Evolutionary conservation across 164 flowering plant species (phyloP).

Genomic region (Sextonia rubra): DNA sequence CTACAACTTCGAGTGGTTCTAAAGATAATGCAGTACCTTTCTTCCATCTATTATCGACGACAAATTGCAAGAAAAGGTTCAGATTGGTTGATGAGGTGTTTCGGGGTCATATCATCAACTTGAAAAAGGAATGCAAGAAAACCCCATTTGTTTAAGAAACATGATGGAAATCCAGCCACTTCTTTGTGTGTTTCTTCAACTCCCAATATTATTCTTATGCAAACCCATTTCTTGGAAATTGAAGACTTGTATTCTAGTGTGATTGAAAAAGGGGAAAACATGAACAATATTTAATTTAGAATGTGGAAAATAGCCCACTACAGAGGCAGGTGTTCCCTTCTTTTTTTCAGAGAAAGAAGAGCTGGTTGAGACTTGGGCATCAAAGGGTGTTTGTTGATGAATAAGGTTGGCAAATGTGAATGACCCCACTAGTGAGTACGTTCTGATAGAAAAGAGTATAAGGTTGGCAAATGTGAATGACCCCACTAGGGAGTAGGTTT

Average conservation of each 20-base stretch:
- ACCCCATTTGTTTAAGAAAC: not conserved
- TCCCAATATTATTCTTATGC: not conserved
- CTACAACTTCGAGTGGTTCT: too few relatives aligned
- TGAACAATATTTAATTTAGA: not conserved
- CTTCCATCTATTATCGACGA: not conserved
- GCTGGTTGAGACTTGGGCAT: slow-evolving; percentile 14
- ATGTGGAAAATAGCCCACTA: not conserved
- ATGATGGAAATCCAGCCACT: not conserved
- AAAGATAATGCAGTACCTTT: too few relatives aligned
- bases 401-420: slow-evolving; percentile 33
- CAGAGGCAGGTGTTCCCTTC: too few relatives aligned
- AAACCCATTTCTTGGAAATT: slow-evolving; percentile 1
- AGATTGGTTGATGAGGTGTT: not conserved
- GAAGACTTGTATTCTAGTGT: not conserved
- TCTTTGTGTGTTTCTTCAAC: not conserved
- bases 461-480: slow-evolving; percentile 29
- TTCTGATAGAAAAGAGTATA: slow-evolving; percentile 1
- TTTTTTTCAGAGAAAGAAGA: not conserved
- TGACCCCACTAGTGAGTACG: slow-evolving; percentile 3
- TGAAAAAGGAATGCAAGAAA: not conserved
- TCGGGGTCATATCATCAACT: not conserved
- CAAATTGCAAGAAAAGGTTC: not conserved
- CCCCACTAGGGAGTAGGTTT: slow-evolving; percentile 4
- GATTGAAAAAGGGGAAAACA: not conserved
- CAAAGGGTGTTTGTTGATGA: slow-evolving; percentile 22